Evolutionary conservation across 2,329 filamentous ascomycete species (phyloP), one percentile per base, ranked within the genome.

Genomic region (Cercospora zeae-maydis): DNA sequence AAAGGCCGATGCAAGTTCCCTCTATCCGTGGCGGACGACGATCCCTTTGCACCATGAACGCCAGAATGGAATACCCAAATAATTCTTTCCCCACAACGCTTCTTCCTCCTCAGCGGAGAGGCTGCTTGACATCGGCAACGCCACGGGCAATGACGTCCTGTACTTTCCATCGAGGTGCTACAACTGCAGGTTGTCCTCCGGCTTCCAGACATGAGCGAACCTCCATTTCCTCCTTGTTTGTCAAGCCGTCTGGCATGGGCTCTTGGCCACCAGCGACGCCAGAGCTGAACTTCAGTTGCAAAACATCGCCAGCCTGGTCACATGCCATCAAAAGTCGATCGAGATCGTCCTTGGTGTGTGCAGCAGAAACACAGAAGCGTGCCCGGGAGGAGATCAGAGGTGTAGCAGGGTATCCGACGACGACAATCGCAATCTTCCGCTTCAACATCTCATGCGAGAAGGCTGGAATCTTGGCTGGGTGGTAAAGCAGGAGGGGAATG

Each of bases 401-500:
- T 1, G 95, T 99, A 8, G 93, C 95, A 5, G 95, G 95, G 75
- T 99, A 99, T 58, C 93, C 95, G 65, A 99, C 95, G 51, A 99
- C 91, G 39, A 99, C 95, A 57, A 98, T 91, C 0, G 93, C 95
- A 71, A 99, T 98, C 78, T 97, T 98, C 74, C 95, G 91, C 80
- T 91, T 91, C 64, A 98, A 86, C 95, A 99, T 98, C 78, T 98
- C 95, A 75, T 96, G 95, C 55, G 92, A 97, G 78, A 99, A 99
- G 63, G 95, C 93, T 4, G 93, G 91, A 83, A 99, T 97, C 81
- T 99, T 99, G 72, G 91, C 95, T n/a, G 95, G 95, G 79, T 98
- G 92, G 83, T 97, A 99, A 30, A 99, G 87, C 73, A 96, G 85
- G 69, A 99, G 78, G 59, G 95, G 95, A 70, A 99, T 92, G 71